Percentiles rank a stretch among this genome's conserved stretches.
These are phyloP conservation scores for Aspergillus tanneri DNA, from an alignment of 2,329 filamentous ascomycete genomes.

Conservation along the genomic window DNA sequence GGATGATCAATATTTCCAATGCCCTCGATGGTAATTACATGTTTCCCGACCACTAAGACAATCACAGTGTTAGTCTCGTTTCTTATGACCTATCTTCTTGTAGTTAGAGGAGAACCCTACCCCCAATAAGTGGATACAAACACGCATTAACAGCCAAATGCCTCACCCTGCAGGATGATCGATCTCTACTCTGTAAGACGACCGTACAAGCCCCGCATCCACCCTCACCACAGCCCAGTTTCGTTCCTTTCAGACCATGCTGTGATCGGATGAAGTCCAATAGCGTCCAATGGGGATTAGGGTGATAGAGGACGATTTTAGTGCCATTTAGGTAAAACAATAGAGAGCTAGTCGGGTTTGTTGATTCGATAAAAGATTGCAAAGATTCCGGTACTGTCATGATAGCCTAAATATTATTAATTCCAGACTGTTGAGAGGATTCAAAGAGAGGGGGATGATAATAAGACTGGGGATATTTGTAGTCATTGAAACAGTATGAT, in stretches of 20 bases:
- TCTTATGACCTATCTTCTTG: too few relatives aligned
- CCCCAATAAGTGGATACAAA: conserved; percentile 75
- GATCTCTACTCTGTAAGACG: conserved; percentile 43
- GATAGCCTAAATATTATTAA: too few relatives aligned
- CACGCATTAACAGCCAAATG: conserved; percentile 89
- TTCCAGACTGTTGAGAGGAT: too few relatives aligned
- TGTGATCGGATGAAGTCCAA: conserved; percentile 70
- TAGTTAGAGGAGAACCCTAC: conserved; percentile 12
- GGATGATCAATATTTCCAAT: conserved; percentile 77
- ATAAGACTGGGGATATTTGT: too few relatives aligned
- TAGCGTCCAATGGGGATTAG: conserved; percentile 81
- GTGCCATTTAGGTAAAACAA: conserved; percentile 87
- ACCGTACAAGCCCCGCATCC: conserved; percentile 89
- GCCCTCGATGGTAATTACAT: conserved; percentile 88
- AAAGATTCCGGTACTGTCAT: too few relatives aligned
- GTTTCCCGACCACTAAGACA: conserved; percentile 76
- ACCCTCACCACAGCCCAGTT: conserved; percentile 70
- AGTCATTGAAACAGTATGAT: too few relatives aligned
- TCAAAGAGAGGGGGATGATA: too few relatives aligned
- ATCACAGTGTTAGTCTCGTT: too few relatives aligned
- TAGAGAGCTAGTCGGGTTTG: conserved; percentile 57
- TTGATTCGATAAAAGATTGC: too few relatives aligned
- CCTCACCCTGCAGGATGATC: conserved; percentile 73
- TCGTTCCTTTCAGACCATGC: conserved; percentile 77
- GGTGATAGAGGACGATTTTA: conserved; percentile 60